Percentiles rank a stretch among this genome's conserved stretches.
These are phyloP conservation scores for Penicillium sp. DNA, from an alignment of 2,329 filamentous ascomycete genomes.

Conservation along the genomic window DNA sequence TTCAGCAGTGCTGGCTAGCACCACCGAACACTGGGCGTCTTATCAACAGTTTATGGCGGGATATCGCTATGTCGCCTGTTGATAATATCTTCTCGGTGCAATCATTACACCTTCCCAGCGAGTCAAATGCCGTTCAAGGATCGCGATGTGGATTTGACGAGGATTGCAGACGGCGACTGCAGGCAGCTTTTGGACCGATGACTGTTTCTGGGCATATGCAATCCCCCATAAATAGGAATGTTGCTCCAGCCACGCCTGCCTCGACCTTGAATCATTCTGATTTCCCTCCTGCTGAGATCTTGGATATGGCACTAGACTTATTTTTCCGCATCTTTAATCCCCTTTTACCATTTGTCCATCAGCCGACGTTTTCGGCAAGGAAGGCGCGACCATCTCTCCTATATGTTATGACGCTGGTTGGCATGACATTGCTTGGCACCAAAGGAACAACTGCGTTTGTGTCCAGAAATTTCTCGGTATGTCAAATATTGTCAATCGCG, in stretches of 20 bases:
- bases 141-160: slow-evolving; percentile 43
- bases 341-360: slow-evolving; percentile 54
- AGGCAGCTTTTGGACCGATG: slow-evolving; percentile 37
- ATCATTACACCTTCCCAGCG: slow-evolving; percentile 21
- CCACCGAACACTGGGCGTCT: slow-evolving; percentile 41
- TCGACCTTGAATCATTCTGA: slow-evolving; percentile 29
- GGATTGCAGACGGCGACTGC: slow-evolving; percentile 43
- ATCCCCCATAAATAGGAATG: slow-evolving; percentile 16
- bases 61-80: slow-evolving; percentile 36
- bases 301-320: slow-evolving; percentile 56
- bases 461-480: slow-evolving; percentile 46
- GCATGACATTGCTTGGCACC: slow-evolving; percentile 53
- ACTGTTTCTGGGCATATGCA: slow-evolving; percentile 21
- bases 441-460: slow-evolving; percentile 54
- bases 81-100: slow-evolving; percentile 43
- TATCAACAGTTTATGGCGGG: slow-evolving; percentile 45
- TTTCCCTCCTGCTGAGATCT: slow-evolving; percentile 53
- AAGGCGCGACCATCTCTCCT: slow-evolving; percentile 49
- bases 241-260: slow-evolving; percentile 23
- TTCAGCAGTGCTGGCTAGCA: slow-evolving; percentile 46
- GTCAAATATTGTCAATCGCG: not conserved
- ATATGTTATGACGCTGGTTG: slow-evolving; percentile 55
- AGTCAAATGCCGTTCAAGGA: slow-evolving; percentile 29
- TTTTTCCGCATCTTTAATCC: slow-evolving; percentile 57
- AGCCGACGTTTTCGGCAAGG: slow-evolving; percentile 54